Base-by-base conservation (phyloP, 2,329 filamentous ascomycete species). In the Curvularia eragrostidis region DNA sequence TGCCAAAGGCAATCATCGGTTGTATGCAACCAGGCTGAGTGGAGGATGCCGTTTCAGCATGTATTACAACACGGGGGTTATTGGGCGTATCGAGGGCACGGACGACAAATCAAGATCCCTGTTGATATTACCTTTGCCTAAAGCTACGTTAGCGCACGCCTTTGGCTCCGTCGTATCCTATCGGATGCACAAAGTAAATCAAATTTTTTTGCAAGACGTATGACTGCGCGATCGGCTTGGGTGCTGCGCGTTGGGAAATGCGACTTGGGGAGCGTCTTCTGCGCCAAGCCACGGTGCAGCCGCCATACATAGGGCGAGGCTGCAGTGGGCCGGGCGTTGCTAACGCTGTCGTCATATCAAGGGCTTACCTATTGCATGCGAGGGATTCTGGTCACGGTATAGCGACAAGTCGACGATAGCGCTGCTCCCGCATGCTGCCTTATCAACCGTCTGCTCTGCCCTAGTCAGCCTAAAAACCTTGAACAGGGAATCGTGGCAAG, bases 131-230 rank as follows among this genome's bases (percentile, higher is more conserved):
- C 58, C 58, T 55, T 62, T 64, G 58, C 50, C 54, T 52, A 23
- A 49, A 56, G 23, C 38, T 48, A 53, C 34, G 43, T 52, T 54
- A 54, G 58, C 48, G 43, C 54, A 49, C 49, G 55, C 52, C 65
- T 52, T 46, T 53, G 44, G 48, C 15, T 30, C 24, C 58, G 32
- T 36, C 34, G 38, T 48, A 39, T 58, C 53, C 47, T 21, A 47
- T 58, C 30, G 56, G 61, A 58, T 42, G 39, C 60, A 43, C 52
- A 47, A 48, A 53, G 55, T 46, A 63, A 56, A 55, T 52, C 54
- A 58, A 41, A 39, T n/a, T 21, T 28, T 36, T 34, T 10, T 23
- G 42, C 28, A 41, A 23, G 10, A 28, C 32, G 38, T 36, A 48
- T 43, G 41, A 43, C 13, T 28, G 21, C 51, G 15, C 32, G 18